Evolutionary conservation across 352 stramenopile species (phyloP).

Genomic region (Pythium dissimile): DNA sequence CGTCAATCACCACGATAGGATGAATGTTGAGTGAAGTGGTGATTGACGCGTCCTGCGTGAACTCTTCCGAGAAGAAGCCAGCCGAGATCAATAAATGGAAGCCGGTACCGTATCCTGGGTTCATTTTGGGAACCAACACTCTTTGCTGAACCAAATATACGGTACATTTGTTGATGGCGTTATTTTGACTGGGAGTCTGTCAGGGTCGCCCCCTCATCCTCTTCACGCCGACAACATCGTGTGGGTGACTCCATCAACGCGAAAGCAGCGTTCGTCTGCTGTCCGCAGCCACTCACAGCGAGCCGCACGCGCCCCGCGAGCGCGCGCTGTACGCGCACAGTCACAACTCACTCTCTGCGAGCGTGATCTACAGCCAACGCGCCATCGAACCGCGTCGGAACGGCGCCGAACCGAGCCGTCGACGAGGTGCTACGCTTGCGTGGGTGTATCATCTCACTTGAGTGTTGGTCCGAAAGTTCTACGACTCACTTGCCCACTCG

Average conservation of each 20-base stretch:
- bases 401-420: neutral
- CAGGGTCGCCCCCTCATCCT: neutral
- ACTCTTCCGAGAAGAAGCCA: constrained; percentile 7
- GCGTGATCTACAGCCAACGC: neutral
- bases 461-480: constrained; percentile 15
- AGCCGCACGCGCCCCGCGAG: neutral
- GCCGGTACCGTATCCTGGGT: constrained; percentile 9
- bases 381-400: neutral
- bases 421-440: neutral
- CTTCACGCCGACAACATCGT: neutral
- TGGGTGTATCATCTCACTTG: constrained; percentile 2
- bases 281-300: neutral
- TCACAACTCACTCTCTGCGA: neutral
- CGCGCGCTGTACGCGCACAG: neutral
- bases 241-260: constrained; percentile 5
- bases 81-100: constrained; percentile 8
- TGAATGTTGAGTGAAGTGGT: too few relatives aligned
- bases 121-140: constrained; percentile 1
- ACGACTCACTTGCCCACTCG: neutral
- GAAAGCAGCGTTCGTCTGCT: neutral
- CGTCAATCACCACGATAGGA: neutral
- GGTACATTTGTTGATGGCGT: neutral
- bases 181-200: neutral
- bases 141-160: neutral
- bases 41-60: neutral